Conservation (phyloP, 2,329 filamentous ascomycete genomes). For the Stemphylium vesicarium region DNA sequence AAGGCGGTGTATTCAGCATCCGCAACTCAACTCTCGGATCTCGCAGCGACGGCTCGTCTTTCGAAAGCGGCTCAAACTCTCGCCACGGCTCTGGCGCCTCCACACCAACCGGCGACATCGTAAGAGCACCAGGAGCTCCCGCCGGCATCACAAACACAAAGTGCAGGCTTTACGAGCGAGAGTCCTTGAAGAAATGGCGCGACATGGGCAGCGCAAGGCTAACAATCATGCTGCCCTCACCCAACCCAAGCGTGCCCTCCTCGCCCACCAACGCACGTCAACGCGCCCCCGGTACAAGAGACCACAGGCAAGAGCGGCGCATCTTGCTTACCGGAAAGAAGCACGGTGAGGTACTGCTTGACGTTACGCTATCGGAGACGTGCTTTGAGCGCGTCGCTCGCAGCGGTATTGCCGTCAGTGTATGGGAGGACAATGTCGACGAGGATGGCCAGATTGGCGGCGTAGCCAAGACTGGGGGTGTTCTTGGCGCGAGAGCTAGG, state of each 20-base stretch:
- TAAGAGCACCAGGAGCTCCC: conserved; percentile 51
- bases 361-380: conserved; percentile 82
- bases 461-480: conserved; percentile 64
- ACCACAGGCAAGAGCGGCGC: conserved; percentile 73
- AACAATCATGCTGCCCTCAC: conserved; percentile 75
- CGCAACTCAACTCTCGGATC: conserved; percentile 75
- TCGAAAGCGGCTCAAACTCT: conserved; percentile 51
- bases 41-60: conserved; percentile 60
- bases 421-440: conserved; percentile 71
- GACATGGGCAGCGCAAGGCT: conserved; percentile 86
- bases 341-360: conserved; percentile 72
- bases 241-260: conserved; percentile 56
- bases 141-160: conserved; percentile 80
- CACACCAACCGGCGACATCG: conserved; percentile 39
- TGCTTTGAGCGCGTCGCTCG: conserved; percentile 85
- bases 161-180: conserved; percentile 83
- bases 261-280: conserved; percentile 36
- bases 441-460: conserved; percentile 65
- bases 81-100: conserved; percentile 39
- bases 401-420: conserved; percentile 85
- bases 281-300: conserved; percentile 46
- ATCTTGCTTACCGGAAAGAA: conserved; percentile 78
- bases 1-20: conserved; percentile 80
- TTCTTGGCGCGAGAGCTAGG: conserved; percentile 59
- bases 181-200: conserved; percentile 79